A percentile compares a stretch with the other conserved stretches of the same genome.
Conservation (phyloP, 176 grass and related monocot species). For the Raddia guianensis region DNA sequence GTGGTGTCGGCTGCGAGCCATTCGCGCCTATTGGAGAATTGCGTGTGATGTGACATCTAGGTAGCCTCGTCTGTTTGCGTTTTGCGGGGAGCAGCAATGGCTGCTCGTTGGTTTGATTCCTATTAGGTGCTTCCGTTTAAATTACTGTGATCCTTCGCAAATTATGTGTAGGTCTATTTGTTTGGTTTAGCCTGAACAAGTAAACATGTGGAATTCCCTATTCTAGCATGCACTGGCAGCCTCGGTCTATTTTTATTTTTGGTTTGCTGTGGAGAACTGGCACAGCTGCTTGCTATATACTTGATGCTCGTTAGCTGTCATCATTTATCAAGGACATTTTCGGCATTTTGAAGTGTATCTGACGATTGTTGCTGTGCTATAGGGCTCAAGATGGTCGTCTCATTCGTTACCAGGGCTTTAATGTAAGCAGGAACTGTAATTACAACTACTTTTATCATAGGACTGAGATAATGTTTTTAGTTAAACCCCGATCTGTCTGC, state of each 20-base stretch:
- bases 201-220: neutral
- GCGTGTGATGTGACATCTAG: neutral
- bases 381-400: conserved; percentile 62
- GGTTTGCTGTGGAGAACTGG: neutral
- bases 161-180: neutral
- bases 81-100: neutral
- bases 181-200: conserved; percentile 1
- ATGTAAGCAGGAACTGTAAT: conserved; percentile 46
- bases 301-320: neutral
- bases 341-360: conserved; percentile 7
- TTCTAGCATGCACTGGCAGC: neutral
- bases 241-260: neutral
- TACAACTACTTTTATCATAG: neutral
- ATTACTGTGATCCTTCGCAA: neutral
- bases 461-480: neutral
- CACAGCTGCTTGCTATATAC: neutral
- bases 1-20: neutral
- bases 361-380: conserved; percentile 20
- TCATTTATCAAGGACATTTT: neutral
- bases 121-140: neutral
- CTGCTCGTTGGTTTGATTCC: neutral
- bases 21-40: neutral
- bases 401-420: conserved; percentile 64
- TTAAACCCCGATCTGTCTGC: conserved; percentile 2
- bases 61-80: neutral